A percentile compares a stretch with the other conserved stretches of the same genome.
phyloP scores from a whole-genome alignment of 768 basidiomycete species.

The Phanerodontia chrysosporium region DNA sequence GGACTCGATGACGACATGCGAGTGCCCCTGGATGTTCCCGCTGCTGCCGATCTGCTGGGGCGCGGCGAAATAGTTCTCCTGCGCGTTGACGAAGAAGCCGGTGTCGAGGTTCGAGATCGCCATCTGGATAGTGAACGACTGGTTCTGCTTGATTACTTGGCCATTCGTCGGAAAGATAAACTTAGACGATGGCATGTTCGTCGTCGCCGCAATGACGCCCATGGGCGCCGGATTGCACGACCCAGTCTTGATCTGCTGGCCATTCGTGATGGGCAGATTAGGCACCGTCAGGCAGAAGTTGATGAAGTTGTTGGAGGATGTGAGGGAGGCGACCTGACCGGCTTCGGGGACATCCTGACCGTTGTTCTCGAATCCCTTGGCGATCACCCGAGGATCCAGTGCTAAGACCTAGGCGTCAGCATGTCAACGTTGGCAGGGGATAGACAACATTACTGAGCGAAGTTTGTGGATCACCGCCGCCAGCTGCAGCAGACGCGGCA shows the following conservation, averaged over 20 bases:
- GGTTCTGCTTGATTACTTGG: slow-evolving; percentile 37
- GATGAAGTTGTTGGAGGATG: slow-evolving; percentile 72
- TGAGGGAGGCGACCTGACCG: slow-evolving; percentile 54
- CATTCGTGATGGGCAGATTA: slow-evolving; percentile 55
- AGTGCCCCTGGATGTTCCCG: slow-evolving; percentile 57
- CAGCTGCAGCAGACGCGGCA: too few relatives aligned
- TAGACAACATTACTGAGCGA: slow-evolving; percentile 43
- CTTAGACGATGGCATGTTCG: slow-evolving; percentile 52
- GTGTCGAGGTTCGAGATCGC: slow-evolving; percentile 41
- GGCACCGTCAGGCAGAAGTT: slow-evolving; percentile 55
- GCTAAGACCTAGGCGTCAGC: too few relatives aligned
- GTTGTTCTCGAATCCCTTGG: slow-evolving; percentile 48
- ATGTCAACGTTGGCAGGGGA: too few relatives aligned
- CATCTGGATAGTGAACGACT: slow-evolving; percentile 51
- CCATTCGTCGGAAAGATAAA: slow-evolving; percentile 49
- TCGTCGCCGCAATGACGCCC: slow-evolving; percentile 49
- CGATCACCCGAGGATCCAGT: slow-evolving; percentile 47
- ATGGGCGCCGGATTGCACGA: slow-evolving; percentile 46
- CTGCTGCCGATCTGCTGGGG: slow-evolving; percentile 46
- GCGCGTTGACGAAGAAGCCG: slow-evolving; percentile 57
- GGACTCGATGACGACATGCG: slow-evolving; percentile 57
- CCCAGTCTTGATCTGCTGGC: slow-evolving; percentile 45
- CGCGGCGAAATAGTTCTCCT: slow-evolving; percentile 48
- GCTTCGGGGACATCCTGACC: slow-evolving; percentile 36
- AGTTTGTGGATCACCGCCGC: slow-evolving; percentile 38